These are phyloP conservation scores for Cercospora canescens DNA, from an alignment of 2,329 filamentous ascomycete genomes.

Conservation along the genomic window DNA sequence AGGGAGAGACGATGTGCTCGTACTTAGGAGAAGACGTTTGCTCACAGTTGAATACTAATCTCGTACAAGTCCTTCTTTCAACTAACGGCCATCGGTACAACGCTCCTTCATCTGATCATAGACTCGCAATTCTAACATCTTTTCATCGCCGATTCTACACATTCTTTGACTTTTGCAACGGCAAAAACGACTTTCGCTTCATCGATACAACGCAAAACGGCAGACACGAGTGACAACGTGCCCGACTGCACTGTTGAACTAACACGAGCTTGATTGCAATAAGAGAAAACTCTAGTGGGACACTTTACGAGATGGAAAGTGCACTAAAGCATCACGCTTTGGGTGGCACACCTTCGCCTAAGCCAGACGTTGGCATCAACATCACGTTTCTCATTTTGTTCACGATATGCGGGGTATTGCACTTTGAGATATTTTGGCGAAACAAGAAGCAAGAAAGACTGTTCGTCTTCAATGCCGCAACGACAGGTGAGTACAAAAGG, in stretches of 20 bases:
- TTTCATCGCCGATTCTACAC: background rate
- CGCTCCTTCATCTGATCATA: background rate
- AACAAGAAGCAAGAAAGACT: conserved; percentile 51
- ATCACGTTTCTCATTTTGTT: conserved; percentile 64
- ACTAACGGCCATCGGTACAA: conserved; percentile 2
- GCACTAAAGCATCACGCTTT: conserved; percentile 44
- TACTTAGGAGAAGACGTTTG: conserved; percentile 11
- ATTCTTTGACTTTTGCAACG: conserved; percentile 10
- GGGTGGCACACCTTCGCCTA: conserved; percentile 58
- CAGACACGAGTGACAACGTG: conserved; percentile 2
- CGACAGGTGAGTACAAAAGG: conserved; percentile 43
- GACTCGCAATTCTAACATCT: conserved; percentile 1
- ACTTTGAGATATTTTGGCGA: conserved; percentile 60
- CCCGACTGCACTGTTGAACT: background rate
- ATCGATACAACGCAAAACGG: conserved; percentile 3
- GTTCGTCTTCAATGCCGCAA: conserved; percentile 59
- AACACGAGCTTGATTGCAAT: background rate
- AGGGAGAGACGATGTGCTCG: conserved; percentile 1
- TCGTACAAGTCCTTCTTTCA: background rate
- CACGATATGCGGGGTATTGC: conserved; percentile 51
- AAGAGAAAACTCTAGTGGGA: background rate
- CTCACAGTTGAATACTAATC: conserved; percentile 6
- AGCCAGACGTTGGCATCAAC: conserved; percentile 65
- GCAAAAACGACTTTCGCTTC: background rate
- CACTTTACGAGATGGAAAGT: background rate